Base-by-base conservation (phyloP, 2,329 filamentous ascomycete genomes). In the Sphaerulina populicola region DNA sequence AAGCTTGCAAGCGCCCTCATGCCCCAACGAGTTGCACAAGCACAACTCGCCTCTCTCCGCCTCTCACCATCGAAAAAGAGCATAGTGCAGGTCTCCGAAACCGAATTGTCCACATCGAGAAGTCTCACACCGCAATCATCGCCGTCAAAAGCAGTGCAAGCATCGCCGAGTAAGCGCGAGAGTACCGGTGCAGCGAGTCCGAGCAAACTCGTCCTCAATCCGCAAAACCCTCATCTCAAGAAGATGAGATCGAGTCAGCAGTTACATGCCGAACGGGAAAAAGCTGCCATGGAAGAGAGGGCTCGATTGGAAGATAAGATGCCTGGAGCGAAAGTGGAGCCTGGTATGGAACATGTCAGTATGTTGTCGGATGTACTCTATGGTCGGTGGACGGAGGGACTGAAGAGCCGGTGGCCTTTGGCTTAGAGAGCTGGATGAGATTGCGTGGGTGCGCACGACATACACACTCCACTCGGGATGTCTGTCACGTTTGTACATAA, bases 291-390 rank as follows among this genome's bases (percentile, higher is more conserved):
- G 55, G 74, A 73, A 59, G 73, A 70, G 63, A 76, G 77, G 57
- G 67, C 80, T 53, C 80, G 48, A 11, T 10, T 60, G 38, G 58
- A 74, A 61, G 73, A 71, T 63, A 76, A 77, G 59, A 69, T 82
- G 58, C 81, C 80, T 1, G 81, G 78, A 5, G 55, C 40, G 9
- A 74, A 79, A 57, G 67, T 73, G 43, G 71, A 77, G 51, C 78
- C 82, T 1, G 91, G 89, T 2, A 91, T 96, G 87, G 90, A 96
- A 69, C 91, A 96, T 69, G 86, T 85, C 58, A 88, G 88, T 64
- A 82, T 94, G 66, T 76, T 97, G 35, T 88, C 87, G 1, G 89
- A 96, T 67, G 87, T 94, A 15, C 78, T 98, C 15, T 97, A 96
- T 70, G 81, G 83, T 12, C 80, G 91, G 39, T 98, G 93, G 93